Conservation (phyloP, 768 basidiomycete genomes). For the Chalciporus chontae region DNA sequence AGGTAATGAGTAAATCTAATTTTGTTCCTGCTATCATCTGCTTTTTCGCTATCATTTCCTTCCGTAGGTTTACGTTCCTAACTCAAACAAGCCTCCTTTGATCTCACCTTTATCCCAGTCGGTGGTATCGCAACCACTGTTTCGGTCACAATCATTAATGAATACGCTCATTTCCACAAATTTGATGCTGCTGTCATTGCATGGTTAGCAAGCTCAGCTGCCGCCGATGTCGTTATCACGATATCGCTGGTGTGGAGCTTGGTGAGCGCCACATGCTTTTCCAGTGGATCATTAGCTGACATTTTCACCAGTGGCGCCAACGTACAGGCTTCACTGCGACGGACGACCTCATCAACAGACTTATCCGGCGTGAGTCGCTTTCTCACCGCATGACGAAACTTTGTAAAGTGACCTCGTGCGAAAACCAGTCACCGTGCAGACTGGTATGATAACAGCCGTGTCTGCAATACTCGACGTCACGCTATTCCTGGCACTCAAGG, state of each 20-base stretch:
- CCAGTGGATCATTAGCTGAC: neutral
- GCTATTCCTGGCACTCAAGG: slow-evolving; percentile 20
- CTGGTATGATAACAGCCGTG: slow-evolving; percentile 24
- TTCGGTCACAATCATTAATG: slow-evolving; percentile 27
- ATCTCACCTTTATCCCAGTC: slow-evolving; percentile 15
- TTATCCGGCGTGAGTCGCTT: slow-evolving; percentile 35
- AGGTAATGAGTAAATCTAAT: slow-evolving; percentile 30
- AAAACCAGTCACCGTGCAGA: slow-evolving; percentile 29
- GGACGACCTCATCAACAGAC: slow-evolving; percentile 40
- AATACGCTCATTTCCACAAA: slow-evolving; percentile 32
- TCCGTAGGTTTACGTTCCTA: slow-evolving; percentile 4
- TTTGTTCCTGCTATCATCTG: slow-evolving; percentile 26
- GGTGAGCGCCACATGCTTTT: slow-evolving; percentile 22
- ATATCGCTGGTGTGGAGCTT: slow-evolving; percentile 41
- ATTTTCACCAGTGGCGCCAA: slow-evolving; percentile 31
- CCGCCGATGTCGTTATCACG: slow-evolving; percentile 43
- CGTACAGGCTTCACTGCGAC: slow-evolving; percentile 42
- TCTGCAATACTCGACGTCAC: slow-evolving; percentile 21
- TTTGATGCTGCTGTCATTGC: slow-evolving; percentile 34
- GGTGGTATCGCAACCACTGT: slow-evolving; percentile 35
- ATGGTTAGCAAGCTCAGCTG: slow-evolving; percentile 41
- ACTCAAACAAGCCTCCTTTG: no score
- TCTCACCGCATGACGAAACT: neutral
- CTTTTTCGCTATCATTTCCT: slow-evolving; percentile 4
- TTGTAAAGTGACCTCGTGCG: neutral